Conservation (phyloP, 192 early-diverging fungal genomes). For the Lobulomyces angularis region DNA sequence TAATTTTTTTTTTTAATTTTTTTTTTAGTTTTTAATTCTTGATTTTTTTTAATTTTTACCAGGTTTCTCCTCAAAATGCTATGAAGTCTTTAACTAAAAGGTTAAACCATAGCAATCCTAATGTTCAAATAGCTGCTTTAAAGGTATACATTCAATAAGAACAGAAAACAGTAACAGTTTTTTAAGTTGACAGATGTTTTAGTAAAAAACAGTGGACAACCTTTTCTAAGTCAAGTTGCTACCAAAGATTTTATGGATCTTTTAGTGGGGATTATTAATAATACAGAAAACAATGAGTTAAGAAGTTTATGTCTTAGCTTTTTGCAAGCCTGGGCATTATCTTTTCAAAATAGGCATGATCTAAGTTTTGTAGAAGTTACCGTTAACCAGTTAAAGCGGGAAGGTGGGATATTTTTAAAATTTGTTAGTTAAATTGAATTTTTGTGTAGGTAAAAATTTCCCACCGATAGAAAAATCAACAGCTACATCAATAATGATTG, state of each 20-base stretch:
- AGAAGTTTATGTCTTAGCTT: slow-evolving; percentile 56
- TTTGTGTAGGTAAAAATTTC: slow-evolving; percentile 49
- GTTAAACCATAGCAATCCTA: slow-evolving; percentile 81
- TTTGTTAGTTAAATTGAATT: slow-evolving; percentile 2
- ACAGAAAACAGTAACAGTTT: not conserved
- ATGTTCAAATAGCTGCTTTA: slow-evolving; percentile 81
- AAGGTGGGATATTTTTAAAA: slow-evolving; percentile 30
- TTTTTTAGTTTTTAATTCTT: too few relatives aligned
- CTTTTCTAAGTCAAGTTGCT: slow-evolving; percentile 77
- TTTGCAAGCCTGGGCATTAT: slow-evolving; percentile 83
- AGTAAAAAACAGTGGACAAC: slow-evolving; percentile 85
- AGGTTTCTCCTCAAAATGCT: slow-evolving; percentile 60
- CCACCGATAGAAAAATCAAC: slow-evolving; percentile 53
- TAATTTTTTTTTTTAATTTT: too few relatives aligned
- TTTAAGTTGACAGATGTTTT: slow-evolving; percentile 72
- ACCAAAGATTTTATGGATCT: slow-evolving; percentile 83
- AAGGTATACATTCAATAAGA: slow-evolving; percentile 25
- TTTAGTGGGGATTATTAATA: slow-evolving; percentile 27
- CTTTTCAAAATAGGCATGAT: slow-evolving; percentile 66
- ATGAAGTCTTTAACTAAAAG: slow-evolving; percentile 63
- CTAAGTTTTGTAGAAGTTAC: slow-evolving; percentile 68
- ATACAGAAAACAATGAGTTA: slow-evolving; percentile 56
- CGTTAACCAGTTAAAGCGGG: slow-evolving; percentile 67
- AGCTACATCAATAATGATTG: slow-evolving; percentile 53
- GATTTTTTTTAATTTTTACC: too few relatives aligned